Base-by-base conservation (phyloP, 2,329 filamentous ascomycete genomes). In the Tolypocladium nubicola region DNA sequence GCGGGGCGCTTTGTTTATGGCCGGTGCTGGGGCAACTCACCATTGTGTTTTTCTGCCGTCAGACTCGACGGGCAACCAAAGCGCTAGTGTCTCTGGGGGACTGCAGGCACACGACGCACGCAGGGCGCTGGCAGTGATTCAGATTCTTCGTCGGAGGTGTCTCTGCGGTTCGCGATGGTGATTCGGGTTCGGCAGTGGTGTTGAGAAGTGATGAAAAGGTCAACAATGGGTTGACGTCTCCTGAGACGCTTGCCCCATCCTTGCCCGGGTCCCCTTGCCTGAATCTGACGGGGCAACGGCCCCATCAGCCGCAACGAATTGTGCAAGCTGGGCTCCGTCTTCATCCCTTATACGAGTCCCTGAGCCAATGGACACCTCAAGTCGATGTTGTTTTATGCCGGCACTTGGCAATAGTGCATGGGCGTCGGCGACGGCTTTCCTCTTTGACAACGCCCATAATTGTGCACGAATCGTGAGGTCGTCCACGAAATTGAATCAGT, bases 21-120 rank as follows among this genome's bases (percentile, higher is more conserved):
- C 58, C 16, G 69, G 65, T 68, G 67, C 65, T 65, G 64, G 68
- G 67, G 66, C 68, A 70, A 73, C 70, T 73, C 67, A 73, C 70
- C 70, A 73, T 73, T 68, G 64, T 70, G 60, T 62, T 58, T 57
- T 56, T 55, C 56, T 56, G 61, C 58, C 56, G 57, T 58, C 58
- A 57, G 54, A 62, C 59, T 61, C 35, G 55, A 43, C 53, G 21
- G 30, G 19, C 16, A 33, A 41, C n/a, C 39, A 26, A 9, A n/a
- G 40, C 53, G 30, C 53, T 54, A n/a, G 23, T 45, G 19, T 45
- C 19, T 41, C 39, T 8, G 19, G 40, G 39, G 39, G 40, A 11
- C 40, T 50, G 47, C 47, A n/a, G 47, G 47, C 30, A 50, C 47
- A 35, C 26, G 8, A 50, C 30, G 7, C 19, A 50, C 47, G 47